phyloP scores from a whole-genome alignment of 345 rosid species.

The Carallia brachiata region DNA sequence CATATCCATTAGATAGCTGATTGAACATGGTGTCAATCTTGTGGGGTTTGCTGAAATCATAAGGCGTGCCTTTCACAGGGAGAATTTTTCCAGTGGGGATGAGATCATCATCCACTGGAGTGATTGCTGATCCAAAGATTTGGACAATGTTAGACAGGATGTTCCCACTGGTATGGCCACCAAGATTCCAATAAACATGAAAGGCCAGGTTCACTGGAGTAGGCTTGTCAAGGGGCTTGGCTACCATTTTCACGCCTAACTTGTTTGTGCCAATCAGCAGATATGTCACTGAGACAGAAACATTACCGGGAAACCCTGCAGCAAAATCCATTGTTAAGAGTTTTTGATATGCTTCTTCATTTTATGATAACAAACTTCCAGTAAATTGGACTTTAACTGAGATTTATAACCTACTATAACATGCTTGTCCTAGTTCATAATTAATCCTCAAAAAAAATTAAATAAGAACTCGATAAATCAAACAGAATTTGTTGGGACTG shows the following conservation, averaged over 20 bases:
- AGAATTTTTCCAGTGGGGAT: slow-evolving; percentile 70
- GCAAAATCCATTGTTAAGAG: background rate
- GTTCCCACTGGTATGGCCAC: slow-evolving; percentile 58
- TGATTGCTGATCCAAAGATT: slow-evolving; percentile 42
- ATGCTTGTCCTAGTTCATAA: too few relatives aligned
- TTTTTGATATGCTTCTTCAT: too few relatives aligned
- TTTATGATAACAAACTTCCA: too few relatives aligned
- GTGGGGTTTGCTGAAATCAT: slow-evolving; percentile 53
- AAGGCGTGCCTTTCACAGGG: slow-evolving; percentile 47
- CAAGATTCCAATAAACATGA: slow-evolving; percentile 87
- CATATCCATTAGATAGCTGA: slow-evolving; percentile 59
- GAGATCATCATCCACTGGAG: slow-evolving; percentile 66
- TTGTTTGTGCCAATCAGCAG: slow-evolving; percentile 46
- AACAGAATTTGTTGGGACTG: too few relatives aligned
- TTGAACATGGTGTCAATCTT: slow-evolving; percentile 46
- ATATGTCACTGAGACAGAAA: slow-evolving; percentile 60
- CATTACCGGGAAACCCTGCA: slow-evolving; percentile 76
- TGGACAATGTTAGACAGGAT: slow-evolving; percentile 63
- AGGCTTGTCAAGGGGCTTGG: slow-evolving; percentile 47
- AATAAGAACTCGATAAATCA: too few relatives aligned
- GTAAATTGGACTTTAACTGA: too few relatives aligned
- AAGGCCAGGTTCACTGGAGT: slow-evolving; percentile 78
- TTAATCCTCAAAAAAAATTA: too few relatives aligned
- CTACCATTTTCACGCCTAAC: slow-evolving; percentile 56
- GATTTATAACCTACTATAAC: too few relatives aligned